A percentile compares a stretch with the other conserved stretches of the same genome.
These are phyloP conservation scores for Rhizopus delemar DNA, from an alignment of 371 early-diverging fungal species.

Conservation along the genomic window DNA sequence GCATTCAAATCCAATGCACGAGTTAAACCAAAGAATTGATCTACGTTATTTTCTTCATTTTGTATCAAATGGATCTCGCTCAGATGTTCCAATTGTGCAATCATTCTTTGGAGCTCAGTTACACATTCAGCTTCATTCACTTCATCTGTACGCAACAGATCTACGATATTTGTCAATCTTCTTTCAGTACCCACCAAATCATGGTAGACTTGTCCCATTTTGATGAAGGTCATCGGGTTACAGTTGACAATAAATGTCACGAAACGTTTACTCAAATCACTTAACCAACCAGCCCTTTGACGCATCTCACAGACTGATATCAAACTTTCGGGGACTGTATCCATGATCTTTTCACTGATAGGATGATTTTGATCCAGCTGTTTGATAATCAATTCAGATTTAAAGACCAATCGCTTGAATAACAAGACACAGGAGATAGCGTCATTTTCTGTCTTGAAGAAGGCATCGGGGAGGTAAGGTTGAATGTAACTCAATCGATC, in stretches of 20 bases:
- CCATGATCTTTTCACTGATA: slow-evolving; percentile 59
- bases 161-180: slow-evolving; percentile 68
- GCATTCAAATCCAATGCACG: slow-evolving; percentile 65
- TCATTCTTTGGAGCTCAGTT: slow-evolving; percentile 63
- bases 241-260: slow-evolving; percentile 69
- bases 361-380: slow-evolving; percentile 75
- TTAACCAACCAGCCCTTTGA: slow-evolving; percentile 69
- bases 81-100: slow-evolving; percentile 67
- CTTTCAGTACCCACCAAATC: slow-evolving; percentile 73
- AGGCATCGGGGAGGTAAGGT: slow-evolving; percentile 83
- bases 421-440: slow-evolving; percentile 76
- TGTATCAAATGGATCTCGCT: slow-evolving; percentile 62
- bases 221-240: slow-evolving; percentile 66
- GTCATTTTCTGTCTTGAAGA: slow-evolving; percentile 79
- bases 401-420: slow-evolving; percentile 79
- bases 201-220: slow-evolving; percentile 68
- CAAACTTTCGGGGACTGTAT: slow-evolving; percentile 52
- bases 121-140: slow-evolving; percentile 63
- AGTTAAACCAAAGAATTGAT: slow-evolving; percentile 56
- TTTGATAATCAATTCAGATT: slow-evolving; percentile 73
- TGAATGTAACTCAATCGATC: slow-evolving; percentile 72
- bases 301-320: slow-evolving; percentile 64
- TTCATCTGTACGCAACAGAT: slow-evolving; percentile 73
- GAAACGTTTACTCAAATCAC: slow-evolving; percentile 68
- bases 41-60: slow-evolving; percentile 41